Conservation (phyloP, 2,329 filamentous ascomycete genomes). For the Apiospora arundinis region DNA sequence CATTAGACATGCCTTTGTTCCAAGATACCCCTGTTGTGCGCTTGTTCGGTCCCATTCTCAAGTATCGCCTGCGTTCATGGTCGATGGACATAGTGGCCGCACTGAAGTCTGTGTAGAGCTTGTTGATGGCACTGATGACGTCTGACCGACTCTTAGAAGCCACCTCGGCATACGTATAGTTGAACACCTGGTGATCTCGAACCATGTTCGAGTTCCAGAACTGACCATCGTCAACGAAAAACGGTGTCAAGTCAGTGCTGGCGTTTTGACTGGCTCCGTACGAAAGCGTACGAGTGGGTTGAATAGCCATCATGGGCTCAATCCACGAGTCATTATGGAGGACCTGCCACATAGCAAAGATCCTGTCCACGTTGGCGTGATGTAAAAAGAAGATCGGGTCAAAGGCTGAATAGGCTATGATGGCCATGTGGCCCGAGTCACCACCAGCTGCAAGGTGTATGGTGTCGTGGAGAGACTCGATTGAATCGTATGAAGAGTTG, state of each 20-base stretch:
- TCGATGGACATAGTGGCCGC: conserved; percentile 17
- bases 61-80: background rate
- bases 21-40: background rate
- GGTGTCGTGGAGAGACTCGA: conserved; percentile 69
- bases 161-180: conserved; percentile 78
- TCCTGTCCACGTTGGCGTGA: conserved; percentile 76
- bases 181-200: conserved; percentile 66
- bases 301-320: conserved; percentile 57
- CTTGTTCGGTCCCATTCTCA: background rate
- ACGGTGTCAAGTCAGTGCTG: conserved; percentile 69
- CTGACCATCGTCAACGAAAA: conserved; percentile 64
- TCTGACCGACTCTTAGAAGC: conserved; percentile 45
- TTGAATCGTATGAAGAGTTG: conserved; percentile 63
- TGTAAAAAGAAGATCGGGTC: conserved; percentile 83
- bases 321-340: conserved; percentile 74
- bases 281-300: conserved; percentile 66
- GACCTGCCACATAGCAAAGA: conserved; percentile 79
- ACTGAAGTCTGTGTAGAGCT: conserved; percentile 39
- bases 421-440: conserved; percentile 69
- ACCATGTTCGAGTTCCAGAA: conserved; percentile 73
- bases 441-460: conserved; percentile 63
- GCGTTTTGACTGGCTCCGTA: conserved; percentile 60
- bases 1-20: background rate
- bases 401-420: conserved; percentile 75
- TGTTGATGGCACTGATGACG: conserved; percentile 24